Evolutionary conservation across 129 eudicot genomes (phyloP).

Genomic region (Helichrysum umbraculigerum): DNA sequence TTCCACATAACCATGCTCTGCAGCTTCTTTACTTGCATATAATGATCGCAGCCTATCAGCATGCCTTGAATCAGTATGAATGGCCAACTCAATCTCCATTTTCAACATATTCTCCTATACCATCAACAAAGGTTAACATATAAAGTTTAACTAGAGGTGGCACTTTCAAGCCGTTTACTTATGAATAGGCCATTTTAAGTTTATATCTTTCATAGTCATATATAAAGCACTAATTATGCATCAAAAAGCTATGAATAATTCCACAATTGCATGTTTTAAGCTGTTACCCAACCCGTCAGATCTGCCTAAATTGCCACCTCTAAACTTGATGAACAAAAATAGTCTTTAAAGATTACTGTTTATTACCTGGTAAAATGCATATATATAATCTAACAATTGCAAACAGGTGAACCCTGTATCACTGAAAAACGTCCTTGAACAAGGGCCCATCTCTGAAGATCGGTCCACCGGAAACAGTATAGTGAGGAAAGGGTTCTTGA

Average conservation of each 20-base stretch:
- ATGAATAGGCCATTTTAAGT: neutral
- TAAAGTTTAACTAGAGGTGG: neutral
- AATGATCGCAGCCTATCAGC: slow-evolving; percentile 73
- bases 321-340: neutral
- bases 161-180: neutral
- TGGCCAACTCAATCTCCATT: slow-evolving; percentile 69
- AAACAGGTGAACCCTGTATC: slow-evolving; percentile 82
- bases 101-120: slow-evolving; percentile 73
- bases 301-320: neutral
- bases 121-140: neutral
- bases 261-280: neutral
- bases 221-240: too few species aligned
- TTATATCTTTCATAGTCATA: too few species aligned
- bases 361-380: slow-evolving; percentile 85
- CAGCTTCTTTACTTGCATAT: slow-evolving; percentile 66
- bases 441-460: slow-evolving; percentile 92
- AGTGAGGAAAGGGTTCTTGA: slow-evolving; percentile 72
- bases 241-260: too few species aligned
- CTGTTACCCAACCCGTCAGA: neutral
- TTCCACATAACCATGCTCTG: slow-evolving; percentile 45
- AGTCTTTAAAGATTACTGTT: neutral
- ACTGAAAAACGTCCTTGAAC: slow-evolving; percentile 82
- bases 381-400: slow-evolving; percentile 67
- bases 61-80: slow-evolving; percentile 92
- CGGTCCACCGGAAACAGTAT: slow-evolving; percentile 87